Evolutionary conservation across 768 basidiomycete genomes (phyloP).

Genomic region (Boletus sp.): DNA sequence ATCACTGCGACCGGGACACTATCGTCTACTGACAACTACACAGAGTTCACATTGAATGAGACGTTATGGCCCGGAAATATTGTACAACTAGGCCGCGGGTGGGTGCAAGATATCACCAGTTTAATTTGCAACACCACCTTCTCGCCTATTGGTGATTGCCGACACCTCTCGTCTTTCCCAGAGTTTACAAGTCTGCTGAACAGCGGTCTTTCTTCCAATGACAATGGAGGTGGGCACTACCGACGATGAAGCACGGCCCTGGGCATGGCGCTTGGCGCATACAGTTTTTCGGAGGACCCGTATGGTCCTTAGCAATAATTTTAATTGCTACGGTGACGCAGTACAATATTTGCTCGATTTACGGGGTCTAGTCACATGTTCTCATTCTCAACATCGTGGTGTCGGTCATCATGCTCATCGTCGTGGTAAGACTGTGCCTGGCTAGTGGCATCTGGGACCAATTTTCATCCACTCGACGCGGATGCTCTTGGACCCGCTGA

Average conservation of each 20-base stretch:
- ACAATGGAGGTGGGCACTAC: too few relatives aligned
- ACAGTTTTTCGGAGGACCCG: too few relatives aligned
- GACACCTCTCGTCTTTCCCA: neutral
- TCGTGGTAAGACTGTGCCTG: neutral
- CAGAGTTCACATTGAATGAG: conserved; percentile 14
- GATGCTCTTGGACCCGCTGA: neutral
- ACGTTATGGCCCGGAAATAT: conserved; percentile 13
- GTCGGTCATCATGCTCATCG: conserved; percentile 4
- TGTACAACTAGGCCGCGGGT: conserved; percentile 5
- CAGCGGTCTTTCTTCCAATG: neutral
- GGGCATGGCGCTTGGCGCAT: too few relatives aligned
- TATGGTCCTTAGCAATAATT: too few relatives aligned
- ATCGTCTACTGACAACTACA: conserved; percentile 3
- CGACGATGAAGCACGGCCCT: too few relatives aligned
- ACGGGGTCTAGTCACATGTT: too few relatives aligned
- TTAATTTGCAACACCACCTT: conserved; percentile 10
- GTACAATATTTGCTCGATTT: too few relatives aligned
- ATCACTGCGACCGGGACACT: conserved; percentile 9
- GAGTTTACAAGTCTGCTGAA: conserved; percentile 7
- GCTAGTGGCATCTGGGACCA: neutral
- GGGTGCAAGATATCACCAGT: conserved; percentile 18
- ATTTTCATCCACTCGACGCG: conserved; percentile 4
- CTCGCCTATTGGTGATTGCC: neutral
- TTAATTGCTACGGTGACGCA: too few relatives aligned
- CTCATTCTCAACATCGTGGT: too few relatives aligned